phyloP scores from a whole-genome alignment of 2,329 filamentous ascomycete species.

The Iodosphaeria phyllophila region DNA sequence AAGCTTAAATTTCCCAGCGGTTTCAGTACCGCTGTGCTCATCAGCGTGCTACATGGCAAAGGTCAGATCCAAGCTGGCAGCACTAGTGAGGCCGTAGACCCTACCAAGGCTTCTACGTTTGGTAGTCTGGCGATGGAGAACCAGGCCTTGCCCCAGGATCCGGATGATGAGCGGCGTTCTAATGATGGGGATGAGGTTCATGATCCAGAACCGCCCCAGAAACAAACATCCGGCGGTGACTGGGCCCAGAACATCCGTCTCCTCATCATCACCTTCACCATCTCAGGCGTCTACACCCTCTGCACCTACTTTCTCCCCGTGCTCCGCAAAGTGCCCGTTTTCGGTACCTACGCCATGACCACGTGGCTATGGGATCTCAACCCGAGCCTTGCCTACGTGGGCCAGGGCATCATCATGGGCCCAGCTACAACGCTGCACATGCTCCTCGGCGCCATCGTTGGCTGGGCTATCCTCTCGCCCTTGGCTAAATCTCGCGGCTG shows the following conservation, averaged over 20 bases:
- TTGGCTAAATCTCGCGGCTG: slow-evolving; percentile 71
- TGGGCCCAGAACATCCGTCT: slow-evolving; percentile 32
- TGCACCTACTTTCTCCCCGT: slow-evolving; percentile 79
- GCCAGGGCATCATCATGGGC: slow-evolving; percentile 97
- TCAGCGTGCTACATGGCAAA: slow-evolving; percentile 68
- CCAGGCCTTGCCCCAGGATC: slow-evolving; percentile 9
- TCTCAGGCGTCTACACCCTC: slow-evolving; percentile 53
- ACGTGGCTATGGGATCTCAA: slow-evolving; percentile 94
- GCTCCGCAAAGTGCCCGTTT: slow-evolving; percentile 69
- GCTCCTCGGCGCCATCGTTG: slow-evolving; percentile 73
- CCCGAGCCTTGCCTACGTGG: slow-evolving; percentile 90
- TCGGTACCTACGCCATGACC: slow-evolving; percentile 54
- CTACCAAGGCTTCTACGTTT: slow-evolving; percentile 13
- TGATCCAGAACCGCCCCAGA: slow-evolving; percentile 10
- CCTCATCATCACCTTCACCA: slow-evolving; percentile 34
- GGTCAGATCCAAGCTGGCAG: slow-evolving; percentile 15
- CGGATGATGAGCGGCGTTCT: slow-evolving; percentile 7
- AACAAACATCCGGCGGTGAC: slow-evolving; percentile 18
- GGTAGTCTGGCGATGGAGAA: slow-evolving; percentile 15
- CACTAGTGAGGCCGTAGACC: slow-evolving; percentile 11
- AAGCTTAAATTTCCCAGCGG: slow-evolving; percentile 88
- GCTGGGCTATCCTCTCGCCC: slow-evolving; percentile 83
- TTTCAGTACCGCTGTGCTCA: slow-evolving; percentile 87
- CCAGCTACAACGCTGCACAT: slow-evolving; percentile 90
- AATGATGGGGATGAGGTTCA: slow-evolving; percentile 5